These are phyloP conservation scores for Sherardia arvensis DNA, from an alignment of 257 asterid genomes.

Conservation along the genomic window DNA sequence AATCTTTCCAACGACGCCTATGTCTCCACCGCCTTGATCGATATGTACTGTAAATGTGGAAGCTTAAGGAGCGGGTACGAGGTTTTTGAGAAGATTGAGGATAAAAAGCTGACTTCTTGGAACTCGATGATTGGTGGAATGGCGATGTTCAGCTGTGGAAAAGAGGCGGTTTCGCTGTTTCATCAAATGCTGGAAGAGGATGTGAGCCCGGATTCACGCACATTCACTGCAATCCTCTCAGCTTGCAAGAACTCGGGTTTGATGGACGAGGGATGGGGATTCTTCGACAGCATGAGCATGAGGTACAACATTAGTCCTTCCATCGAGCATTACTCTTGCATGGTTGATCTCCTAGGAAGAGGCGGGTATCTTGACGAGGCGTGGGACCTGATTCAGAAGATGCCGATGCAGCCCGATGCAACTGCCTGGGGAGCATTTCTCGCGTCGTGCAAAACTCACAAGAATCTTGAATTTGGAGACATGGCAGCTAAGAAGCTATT, in stretches of 20 bases:
- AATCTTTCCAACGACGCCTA: conserved; percentile 27
- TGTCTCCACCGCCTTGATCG: conserved; percentile 46
- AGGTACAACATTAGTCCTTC: conserved; percentile 37
- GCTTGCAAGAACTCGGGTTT: conserved; percentile 45
- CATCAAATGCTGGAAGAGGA: conserved; percentile 30
- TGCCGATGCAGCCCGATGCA: conserved; percentile 47
- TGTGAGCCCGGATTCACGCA: conserved; percentile 46
- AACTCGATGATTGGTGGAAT: conserved; percentile 56
- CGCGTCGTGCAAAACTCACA: conserved; percentile 40
- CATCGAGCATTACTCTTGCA: conserved; percentile 54
- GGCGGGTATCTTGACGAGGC: conserved; percentile 62
- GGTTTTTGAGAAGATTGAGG: conserved; percentile 26
- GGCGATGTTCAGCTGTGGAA: conserved; percentile 32
- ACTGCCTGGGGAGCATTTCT: conserved; percentile 59
- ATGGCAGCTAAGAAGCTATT: conserved; percentile 43
- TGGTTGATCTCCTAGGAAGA: conserved; percentile 65
- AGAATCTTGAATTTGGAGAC: conserved; percentile 39
- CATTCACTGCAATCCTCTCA: conserved; percentile 53
- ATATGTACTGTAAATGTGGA: conserved; percentile 55
- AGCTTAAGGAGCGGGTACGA: conserved; percentile 32
- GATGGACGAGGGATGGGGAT: conserved; percentile 42
- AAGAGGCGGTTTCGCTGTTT: conserved; percentile 39
- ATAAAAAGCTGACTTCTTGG: conserved; percentile 41
- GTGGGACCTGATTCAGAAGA: conserved; percentile 39
- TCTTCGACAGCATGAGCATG: conserved; percentile 39